These are phyloP conservation scores for Edaphochlamys debaryana DNA, from an alignment of 139 green algal species.

Conservation along the genomic window DNA sequence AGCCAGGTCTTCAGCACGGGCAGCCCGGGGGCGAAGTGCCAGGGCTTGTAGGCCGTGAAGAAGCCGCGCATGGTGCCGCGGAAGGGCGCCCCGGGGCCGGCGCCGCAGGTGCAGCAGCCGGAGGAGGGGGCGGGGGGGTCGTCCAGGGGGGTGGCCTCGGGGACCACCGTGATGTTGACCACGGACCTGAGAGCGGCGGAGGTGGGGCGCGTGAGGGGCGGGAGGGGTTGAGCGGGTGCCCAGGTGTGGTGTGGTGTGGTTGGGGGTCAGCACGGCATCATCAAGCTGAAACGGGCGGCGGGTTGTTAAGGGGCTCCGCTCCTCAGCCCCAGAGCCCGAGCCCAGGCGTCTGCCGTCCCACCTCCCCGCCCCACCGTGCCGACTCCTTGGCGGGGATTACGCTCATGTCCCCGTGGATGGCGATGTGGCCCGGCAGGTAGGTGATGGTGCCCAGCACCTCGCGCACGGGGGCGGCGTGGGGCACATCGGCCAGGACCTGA, in stretches of 20 bases:
- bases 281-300: no score
- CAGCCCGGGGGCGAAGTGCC: not conserved
- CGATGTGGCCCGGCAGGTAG: not conserved
- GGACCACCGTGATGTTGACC: not conserved
- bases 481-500: not conserved
- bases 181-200: not conserved
- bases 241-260: no score
- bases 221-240: not conserved
- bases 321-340: no score
- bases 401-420: not conserved
- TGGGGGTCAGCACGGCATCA: no score
- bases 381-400: not conserved
- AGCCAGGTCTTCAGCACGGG: conserved; percentile 11
- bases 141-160: not conserved
- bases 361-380: not conserved
- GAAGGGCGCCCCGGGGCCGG: not conserved
- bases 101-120: not conserved
- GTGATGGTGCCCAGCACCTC: not conserved
- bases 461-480: not conserved
- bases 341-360: no score
- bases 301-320: no score
- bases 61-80: not conserved
- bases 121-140: not conserved
- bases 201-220: no score
- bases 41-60: conserved; percentile 1